Evolutionary conservation across 2,329 filamentous ascomycete genomes (phyloP).

Genomic region (Fusarium annulatum): DNA sequence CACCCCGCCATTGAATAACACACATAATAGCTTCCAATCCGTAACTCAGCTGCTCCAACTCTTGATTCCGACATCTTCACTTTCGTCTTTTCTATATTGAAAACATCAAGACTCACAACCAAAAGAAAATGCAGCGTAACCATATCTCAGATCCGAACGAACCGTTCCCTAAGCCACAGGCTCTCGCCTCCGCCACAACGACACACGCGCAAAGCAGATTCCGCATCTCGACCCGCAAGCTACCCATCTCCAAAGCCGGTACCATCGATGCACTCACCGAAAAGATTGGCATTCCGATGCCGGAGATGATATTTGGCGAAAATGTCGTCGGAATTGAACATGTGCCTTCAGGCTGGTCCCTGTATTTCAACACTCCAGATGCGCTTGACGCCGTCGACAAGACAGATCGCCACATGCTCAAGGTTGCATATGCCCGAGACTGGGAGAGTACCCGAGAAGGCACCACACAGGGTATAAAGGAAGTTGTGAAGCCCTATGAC

Average conservation of each 20-base stretch:
- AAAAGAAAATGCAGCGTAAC: slow-evolving; percentile 48
- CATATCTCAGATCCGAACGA: slow-evolving; percentile 59
- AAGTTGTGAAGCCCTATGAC: slow-evolving; percentile 95
- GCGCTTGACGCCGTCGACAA: slow-evolving; percentile 94
- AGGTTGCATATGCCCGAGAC: slow-evolving; percentile 90
- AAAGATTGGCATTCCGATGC: slow-evolving; percentile 84
- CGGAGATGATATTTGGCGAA: slow-evolving; percentile 99
- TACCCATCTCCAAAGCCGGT: slow-evolving; percentile 91
- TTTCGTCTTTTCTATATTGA: neutral
- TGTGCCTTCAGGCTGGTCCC: slow-evolving; percentile 76
- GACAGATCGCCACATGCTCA: slow-evolving; percentile 89
- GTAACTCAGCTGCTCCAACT: neutral
- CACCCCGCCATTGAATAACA: neutral
- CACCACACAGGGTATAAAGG: slow-evolving; percentile 87
- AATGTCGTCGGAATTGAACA: slow-evolving; percentile 85
- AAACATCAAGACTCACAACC: neutral
- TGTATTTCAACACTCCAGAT: slow-evolving; percentile 86
- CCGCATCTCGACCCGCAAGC: slow-evolving; percentile 83
- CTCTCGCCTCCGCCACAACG: slow-evolving; percentile 65
- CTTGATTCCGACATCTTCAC: neutral
- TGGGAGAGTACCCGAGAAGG: slow-evolving; percentile 79
- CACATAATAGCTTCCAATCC: slow-evolving; percentile 4
- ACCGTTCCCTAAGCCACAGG: slow-evolving; percentile 64
- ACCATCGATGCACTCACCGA: slow-evolving; percentile 88
- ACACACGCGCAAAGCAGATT: slow-evolving; percentile 73